phyloP scores from a whole-genome alignment of 129 eudicot genomes.

The Arctium minus region DNA sequence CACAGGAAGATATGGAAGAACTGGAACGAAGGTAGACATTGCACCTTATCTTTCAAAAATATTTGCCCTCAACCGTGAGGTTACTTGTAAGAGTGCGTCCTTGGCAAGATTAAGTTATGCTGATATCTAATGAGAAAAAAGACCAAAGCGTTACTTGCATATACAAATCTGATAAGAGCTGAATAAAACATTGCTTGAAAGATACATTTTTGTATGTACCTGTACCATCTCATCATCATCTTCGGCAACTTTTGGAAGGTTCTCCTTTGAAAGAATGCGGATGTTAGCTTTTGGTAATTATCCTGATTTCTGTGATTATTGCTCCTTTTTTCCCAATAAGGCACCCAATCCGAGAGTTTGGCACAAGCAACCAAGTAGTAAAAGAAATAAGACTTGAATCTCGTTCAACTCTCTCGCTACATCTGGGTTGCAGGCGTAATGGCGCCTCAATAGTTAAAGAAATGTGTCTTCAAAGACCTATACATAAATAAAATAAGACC shows the following conservation, averaged over 20 bases:
- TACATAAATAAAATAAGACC: not conserved
- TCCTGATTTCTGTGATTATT: constrained; percentile 85
- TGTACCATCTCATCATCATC: constrained; percentile 98
- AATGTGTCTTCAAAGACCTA: constrained; percentile 78
- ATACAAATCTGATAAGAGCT: not conserved
- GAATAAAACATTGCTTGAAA: not conserved
- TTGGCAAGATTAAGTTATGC: constrained; percentile 82
- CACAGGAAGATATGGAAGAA: constrained; percentile 82
- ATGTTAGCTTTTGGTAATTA: constrained; percentile 78
- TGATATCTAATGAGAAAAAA: constrained; percentile 47
- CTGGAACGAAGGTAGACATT: constrained; percentile 78
- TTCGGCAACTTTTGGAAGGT: constrained; percentile 87
- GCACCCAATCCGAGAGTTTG: constrained; percentile 83
- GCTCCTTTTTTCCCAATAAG: constrained; percentile 97
- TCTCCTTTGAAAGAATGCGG: constrained; percentile 83
- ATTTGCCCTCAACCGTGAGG: constrained; percentile 88
- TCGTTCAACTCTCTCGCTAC: constrained; percentile 93
- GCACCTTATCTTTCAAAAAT: constrained; percentile 92
- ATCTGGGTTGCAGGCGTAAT: constrained; percentile 86
- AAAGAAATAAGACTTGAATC: constrained; percentile 84
- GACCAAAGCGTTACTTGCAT: not conserved
- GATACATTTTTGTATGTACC: constrained; percentile 33
- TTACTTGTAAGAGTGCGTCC: constrained; percentile 84
- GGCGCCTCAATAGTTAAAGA: constrained; percentile 94
- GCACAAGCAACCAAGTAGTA: constrained; percentile 85